phyloP scores from a whole-genome alignment of 805 yeast species.

The Cyberlindnera amylophila region DNA sequence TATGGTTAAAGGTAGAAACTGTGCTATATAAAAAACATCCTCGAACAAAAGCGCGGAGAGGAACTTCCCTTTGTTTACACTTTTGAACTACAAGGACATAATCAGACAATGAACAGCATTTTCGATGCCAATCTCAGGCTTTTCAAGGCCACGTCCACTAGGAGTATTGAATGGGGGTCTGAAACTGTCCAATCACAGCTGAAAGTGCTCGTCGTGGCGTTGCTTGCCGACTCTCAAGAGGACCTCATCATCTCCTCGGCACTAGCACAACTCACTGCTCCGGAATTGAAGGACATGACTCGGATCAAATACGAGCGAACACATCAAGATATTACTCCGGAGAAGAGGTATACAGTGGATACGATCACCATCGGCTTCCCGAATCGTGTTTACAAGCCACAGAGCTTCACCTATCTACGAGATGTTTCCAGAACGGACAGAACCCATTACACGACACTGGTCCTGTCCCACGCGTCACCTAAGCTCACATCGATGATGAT shows the following conservation, averaged over 20 bases:
- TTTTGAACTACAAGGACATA: not conserved
- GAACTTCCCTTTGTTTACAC: too few relatives aligned
- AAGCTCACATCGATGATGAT: constrained; percentile 20
- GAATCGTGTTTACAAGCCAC: constrained; percentile 19
- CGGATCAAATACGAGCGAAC: constrained; percentile 9
- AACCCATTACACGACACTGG: constrained; percentile 12
- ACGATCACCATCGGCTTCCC: constrained; percentile 19
- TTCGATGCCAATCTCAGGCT: constrained; percentile 20
- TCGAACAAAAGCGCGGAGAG: too few relatives aligned
- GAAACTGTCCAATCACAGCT: constrained; percentile 12
- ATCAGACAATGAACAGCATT: constrained; percentile 10
- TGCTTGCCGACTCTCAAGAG: constrained; percentile 22
- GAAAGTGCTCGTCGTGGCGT: constrained; percentile 21
- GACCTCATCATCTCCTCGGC: constrained; percentile 21
- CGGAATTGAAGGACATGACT: constrained; percentile 17
- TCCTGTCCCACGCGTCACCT: constrained; percentile 14
- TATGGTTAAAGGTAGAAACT: not conserved
- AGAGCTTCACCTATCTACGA: constrained; percentile 18
- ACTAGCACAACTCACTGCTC: constrained; percentile 16
- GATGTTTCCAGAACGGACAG: not conserved
- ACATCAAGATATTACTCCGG: constrained; percentile 4
- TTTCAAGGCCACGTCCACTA: constrained; percentile 12
- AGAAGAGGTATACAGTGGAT: constrained; percentile 1
- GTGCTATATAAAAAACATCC: too few relatives aligned
- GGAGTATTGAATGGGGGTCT: constrained; percentile 9